These are phyloP conservation scores for Candida alai DNA, from an alignment of 805 yeast genomes.

Conservation along the genomic window DNA sequence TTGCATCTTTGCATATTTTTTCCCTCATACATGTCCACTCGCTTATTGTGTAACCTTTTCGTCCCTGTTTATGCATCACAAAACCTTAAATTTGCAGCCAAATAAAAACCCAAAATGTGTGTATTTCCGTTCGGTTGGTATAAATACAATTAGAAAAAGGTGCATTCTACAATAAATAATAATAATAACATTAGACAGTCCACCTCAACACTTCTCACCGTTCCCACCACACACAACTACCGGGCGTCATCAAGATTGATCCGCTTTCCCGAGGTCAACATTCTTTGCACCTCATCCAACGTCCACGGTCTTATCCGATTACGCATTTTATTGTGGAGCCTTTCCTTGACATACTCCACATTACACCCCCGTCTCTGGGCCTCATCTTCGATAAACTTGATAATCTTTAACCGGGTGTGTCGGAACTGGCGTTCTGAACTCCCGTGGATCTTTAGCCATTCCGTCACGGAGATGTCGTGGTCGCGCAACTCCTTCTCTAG, in stretches of 20 bases:
- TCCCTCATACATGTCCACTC: too few species aligned
- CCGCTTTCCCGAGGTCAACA: conserved; percentile 25
- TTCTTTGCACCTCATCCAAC: conserved; percentile 29
- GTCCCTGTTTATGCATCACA: too few species aligned
- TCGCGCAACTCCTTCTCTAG: conserved; percentile 21
- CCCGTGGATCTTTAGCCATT: conserved; percentile 30
- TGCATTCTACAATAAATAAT: too few species aligned
- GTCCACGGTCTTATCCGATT: conserved; percentile 29
- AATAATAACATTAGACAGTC: too few species aligned
- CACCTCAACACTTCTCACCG: too few species aligned
- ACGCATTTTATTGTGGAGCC: conserved; percentile 25
- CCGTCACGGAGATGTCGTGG: conserved; percentile 22
- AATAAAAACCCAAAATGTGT: not conserved
- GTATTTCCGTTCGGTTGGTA: too few species aligned
- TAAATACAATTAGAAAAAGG: too few species aligned
- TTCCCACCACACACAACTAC: too few species aligned
- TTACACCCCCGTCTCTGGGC: conserved; percentile 16
- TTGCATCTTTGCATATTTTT: too few species aligned
- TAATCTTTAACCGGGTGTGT: conserved; percentile 25
- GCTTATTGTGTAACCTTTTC: too few species aligned
- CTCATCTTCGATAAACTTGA: conserved; percentile 27
- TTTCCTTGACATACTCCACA: conserved; percentile 23
- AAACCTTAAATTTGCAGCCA: conserved; percentile 5
- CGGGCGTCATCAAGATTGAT: conserved; percentile 19
- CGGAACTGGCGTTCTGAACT: conserved; percentile 26